Conservation (phyloP, 2,329 filamentous ascomycete species). For the Cytospora mali region DNA sequence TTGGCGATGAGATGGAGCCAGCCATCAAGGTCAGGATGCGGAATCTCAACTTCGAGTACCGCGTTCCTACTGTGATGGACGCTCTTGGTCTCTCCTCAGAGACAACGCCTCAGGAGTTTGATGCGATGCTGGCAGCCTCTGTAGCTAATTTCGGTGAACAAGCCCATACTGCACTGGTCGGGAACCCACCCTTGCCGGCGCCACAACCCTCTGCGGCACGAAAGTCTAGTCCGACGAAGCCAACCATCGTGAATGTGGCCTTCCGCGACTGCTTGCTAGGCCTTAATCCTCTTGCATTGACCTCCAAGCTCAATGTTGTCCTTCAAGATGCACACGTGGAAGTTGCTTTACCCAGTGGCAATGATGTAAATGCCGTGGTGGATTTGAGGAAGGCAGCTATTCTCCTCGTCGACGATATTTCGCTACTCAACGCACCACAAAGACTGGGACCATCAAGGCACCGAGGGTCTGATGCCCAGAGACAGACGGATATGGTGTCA, state of each 20-base stretch:
- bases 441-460: slow-evolving; percentile 44
- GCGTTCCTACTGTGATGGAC: slow-evolving; percentile 80
- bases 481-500: slow-evolving; percentile 53
- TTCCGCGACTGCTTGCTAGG: slow-evolving; percentile 82
- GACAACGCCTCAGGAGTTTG: slow-evolving; percentile 71
- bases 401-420: slow-evolving; percentile 77
- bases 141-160: slow-evolving; percentile 75
- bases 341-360: slow-evolving; percentile 66
- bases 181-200: slow-evolving; percentile 31
- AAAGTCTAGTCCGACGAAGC: slow-evolving; percentile 47
- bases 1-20: slow-evolving; percentile 93
- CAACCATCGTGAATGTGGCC: slow-evolving; percentile 71
- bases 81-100: slow-evolving; percentile 71
- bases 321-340: slow-evolving; percentile 76
- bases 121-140: slow-evolving; percentile 75
- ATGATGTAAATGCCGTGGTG: slow-evolving; percentile 64
- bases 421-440: slow-evolving; percentile 43
- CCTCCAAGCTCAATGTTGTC: slow-evolving; percentile 77
- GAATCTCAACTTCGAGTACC: slow-evolving; percentile 86
- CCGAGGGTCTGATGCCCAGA: slow-evolving; percentile 39
- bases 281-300: slow-evolving; percentile 75
- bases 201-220: slow-evolving; percentile 29
- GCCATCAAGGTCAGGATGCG: slow-evolving; percentile 85
- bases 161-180: slow-evolving; percentile 53
- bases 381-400: slow-evolving; percentile 80